Conservation (phyloP, 1,139 yeast species). For the Pichia sp. region DNA sequence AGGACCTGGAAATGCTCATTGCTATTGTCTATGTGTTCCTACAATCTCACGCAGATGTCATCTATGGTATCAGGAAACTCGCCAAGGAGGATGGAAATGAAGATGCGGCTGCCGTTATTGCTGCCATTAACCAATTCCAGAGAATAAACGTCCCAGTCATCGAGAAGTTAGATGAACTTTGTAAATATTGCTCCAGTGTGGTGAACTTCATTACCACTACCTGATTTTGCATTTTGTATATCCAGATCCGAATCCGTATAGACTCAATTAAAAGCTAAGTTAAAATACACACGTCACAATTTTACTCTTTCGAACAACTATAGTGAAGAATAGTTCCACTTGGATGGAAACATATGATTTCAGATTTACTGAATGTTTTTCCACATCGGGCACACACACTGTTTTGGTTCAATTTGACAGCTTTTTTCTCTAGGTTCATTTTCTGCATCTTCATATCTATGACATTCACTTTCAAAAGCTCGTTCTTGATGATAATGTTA, state of each 20-base stretch:
- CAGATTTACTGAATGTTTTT: slow-evolving; percentile 48
- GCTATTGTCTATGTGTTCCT: slow-evolving; percentile 74
- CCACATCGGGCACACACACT: slow-evolving; percentile 55
- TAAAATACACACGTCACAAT: no score
- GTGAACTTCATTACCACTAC: slow-evolving; percentile 49
- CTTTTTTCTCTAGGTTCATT: slow-evolving; percentile 31
- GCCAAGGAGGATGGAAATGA: slow-evolving; percentile 14
- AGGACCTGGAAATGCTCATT: slow-evolving; percentile 63
- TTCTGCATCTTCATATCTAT: slow-evolving; percentile 21
- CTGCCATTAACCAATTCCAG: slow-evolving; percentile 28
- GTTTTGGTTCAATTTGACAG: slow-evolving; percentile 32
- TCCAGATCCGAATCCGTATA: no score
- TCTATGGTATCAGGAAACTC: slow-evolving; percentile 38
- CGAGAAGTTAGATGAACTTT: slow-evolving; percentile 54
- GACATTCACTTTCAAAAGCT: slow-evolving; percentile 31
- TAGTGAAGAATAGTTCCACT: slow-evolving; percentile 58
- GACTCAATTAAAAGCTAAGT: no score
- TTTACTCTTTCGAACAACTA: slow-evolving; percentile 42
- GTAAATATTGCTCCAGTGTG: slow-evolving; percentile 82
- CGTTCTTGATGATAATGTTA: slow-evolving; percentile 24
- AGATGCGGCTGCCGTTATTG: slow-evolving; percentile 27
- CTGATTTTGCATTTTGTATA: no score
- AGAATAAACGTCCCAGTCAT: slow-evolving; percentile 39
- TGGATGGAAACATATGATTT: slow-evolving; percentile 50
- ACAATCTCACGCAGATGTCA: slow-evolving; percentile 76